Base-by-base conservation (phyloP, 2,329 filamentous ascomycete genomes). In the Fusarium luffae region DNA sequence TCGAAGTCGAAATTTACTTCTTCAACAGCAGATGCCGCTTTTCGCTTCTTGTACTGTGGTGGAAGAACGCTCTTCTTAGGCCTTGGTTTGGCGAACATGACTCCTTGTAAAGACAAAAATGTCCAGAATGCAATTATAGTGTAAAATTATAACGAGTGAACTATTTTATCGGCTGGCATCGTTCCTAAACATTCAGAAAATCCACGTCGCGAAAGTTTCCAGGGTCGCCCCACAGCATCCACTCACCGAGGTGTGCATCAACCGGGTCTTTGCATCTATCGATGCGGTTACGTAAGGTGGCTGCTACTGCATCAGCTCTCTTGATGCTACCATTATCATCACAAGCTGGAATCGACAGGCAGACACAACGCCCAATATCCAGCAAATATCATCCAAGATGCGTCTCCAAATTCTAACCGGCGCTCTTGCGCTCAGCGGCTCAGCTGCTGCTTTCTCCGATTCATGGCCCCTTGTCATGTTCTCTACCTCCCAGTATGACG, bases 381-480 rank as follows among this genome's bases (percentile, higher is more conserved):
- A 74, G 68, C 66, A 70, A 66, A 70, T 51, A 63, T 59, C 70
- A 81, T 67, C 70, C 69, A 67, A 73, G 68, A 90, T 90, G 88
- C 87, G 85, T 83, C 76, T 85, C 75, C 85, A 85, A 58, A 78
- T 82, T 77, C 76, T 85, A 76, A 80, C 83, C 64, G 79, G 84
- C 72, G 77, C 87, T 52, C 80, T 88, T 76, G 85, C 85, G 70
- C 80, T 88, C 74, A 84, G 87, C 71, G 85, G 87, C 64, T 84
- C 85, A 25, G 89, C 86, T 46, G 83, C 89, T 66, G 94, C 93
- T 27, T 96, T 97, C 79, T 89, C 88, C 68, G 91, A 97, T 80
- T 93, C 94, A 4, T 94, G 93, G 57, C 95, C 96, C 19, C 96
- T 97, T 80, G 87, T 97, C 78, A 83, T 98, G 71, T 91, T 97